Percentiles rank a stretch among this genome's conserved stretches.
Evolutionary conservation across 2,329 filamentous ascomycete genomes (phyloP).

Genomic region (Hypoxylon sp.): DNA sequence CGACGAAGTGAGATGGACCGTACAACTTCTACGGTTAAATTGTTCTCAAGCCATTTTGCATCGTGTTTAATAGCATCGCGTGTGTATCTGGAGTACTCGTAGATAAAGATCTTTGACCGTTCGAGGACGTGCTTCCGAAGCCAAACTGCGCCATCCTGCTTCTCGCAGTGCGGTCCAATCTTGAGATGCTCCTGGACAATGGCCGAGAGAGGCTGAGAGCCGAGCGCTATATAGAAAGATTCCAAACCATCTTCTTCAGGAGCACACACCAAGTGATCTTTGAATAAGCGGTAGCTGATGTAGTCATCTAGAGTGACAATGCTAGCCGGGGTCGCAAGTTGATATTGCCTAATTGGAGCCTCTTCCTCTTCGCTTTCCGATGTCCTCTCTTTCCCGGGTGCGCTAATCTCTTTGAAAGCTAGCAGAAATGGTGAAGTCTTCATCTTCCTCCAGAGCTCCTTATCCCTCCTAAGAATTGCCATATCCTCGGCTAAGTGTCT

Average conservation of each 20-base stretch:
- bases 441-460: constrained; percentile 82
- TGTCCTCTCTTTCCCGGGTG: constrained; percentile 62
- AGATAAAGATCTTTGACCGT: constrained; percentile 88
- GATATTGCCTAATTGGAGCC: constrained; percentile 80
- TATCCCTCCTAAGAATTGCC: constrained; percentile 80
- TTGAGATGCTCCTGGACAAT: constrained; percentile 84
- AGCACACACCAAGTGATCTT: constrained; percentile 84
- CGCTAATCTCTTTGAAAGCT: constrained; percentile 81
- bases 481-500: constrained; percentile 84
- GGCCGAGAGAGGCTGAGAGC: constrained; percentile 80
- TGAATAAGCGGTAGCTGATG: constrained; percentile 90
- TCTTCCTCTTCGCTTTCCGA: constrained; percentile 72
- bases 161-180: constrained; percentile 75
- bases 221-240: constrained; percentile 85
- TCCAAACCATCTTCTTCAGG: constrained; percentile 92
- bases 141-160: constrained; percentile 77
- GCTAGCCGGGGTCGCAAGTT: constrained; percentile 78
- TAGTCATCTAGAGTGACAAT: constrained; percentile 91
- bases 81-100: constrained; percentile 79
- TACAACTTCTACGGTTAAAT: constrained; percentile 83
- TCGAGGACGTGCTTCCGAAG: constrained; percentile 88
- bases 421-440: constrained; percentile 82
- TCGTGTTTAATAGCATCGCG: constrained; percentile 87
- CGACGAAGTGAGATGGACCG: constrained; percentile 82
- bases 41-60: constrained; percentile 89